Evolutionary conservation across 495 filamentous ascomycete genomes (phyloP).

Genomic region (Penicillium steckii): DNA sequence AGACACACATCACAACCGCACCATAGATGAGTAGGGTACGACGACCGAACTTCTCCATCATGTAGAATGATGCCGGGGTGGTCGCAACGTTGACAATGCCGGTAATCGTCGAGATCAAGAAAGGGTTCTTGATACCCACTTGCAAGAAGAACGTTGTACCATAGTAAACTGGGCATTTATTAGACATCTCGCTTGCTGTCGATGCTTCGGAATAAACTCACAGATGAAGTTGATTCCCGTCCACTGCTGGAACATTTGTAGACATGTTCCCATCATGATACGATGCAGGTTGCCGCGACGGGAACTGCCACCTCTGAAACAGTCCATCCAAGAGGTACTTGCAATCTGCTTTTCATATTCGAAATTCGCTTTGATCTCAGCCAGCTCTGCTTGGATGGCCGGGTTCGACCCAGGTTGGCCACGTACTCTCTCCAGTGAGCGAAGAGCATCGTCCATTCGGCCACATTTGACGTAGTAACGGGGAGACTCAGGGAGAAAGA

Average conservation of each 20-base stretch:
- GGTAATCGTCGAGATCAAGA: slow-evolving; percentile 65
- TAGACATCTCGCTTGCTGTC: background rate
- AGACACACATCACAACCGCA: slow-evolving; percentile 59
- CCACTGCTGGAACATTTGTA: slow-evolving; percentile 78
- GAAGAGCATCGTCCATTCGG: slow-evolving; percentile 30
- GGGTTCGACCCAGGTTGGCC: slow-evolving; percentile 50
- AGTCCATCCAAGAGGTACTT: slow-evolving; percentile 54
- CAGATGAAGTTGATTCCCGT: slow-evolving; percentile 74
- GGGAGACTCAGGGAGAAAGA: slow-evolving; percentile 73
- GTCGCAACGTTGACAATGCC: slow-evolving; percentile 65
- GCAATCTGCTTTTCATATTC: slow-evolving; percentile 61
- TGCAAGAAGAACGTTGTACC: slow-evolving; percentile 67
- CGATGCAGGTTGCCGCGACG: slow-evolving; percentile 57
- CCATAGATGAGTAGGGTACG: slow-evolving; percentile 71
- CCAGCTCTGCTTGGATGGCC: slow-evolving; percentile 65
- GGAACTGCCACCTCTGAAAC: slow-evolving; percentile 59
- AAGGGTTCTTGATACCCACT: slow-evolving; percentile 60
- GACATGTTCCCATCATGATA: slow-evolving; percentile 61
- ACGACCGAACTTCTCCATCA: slow-evolving; percentile 72
- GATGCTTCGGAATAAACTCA: too few relatives aligned
- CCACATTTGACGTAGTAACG: slow-evolving; percentile 60
- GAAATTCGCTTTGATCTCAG: slow-evolving; percentile 71
- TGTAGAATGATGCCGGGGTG: slow-evolving; percentile 68
- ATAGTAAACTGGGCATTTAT: slow-evolving; percentile 52
- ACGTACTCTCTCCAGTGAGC: slow-evolving; percentile 41